These are phyloP conservation scores for Fraxinus cuspidata DNA, from an alignment of 257 asterid genomes.

Conservation along the genomic window DNA sequence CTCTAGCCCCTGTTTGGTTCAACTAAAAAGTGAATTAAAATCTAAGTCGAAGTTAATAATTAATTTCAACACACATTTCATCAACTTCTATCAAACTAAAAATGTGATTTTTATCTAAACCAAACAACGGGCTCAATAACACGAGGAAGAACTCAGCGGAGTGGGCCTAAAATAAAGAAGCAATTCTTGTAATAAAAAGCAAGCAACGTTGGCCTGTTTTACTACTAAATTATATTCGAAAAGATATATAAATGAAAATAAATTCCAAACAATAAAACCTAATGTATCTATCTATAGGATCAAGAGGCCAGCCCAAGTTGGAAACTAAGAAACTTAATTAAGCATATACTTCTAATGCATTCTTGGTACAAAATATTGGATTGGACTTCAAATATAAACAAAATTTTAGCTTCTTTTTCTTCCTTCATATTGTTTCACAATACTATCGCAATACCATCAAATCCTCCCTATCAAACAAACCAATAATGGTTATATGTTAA, in stretches of 20 bases:
- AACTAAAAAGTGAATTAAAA: too few species aligned
- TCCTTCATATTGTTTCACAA: neutral
- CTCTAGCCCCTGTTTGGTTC: neutral
- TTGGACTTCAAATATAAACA: neutral
- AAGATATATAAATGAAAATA: neutral
- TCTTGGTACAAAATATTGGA: neutral
- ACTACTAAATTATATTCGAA: neutral
- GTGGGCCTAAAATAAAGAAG: neutral
- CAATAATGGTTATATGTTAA: neutral
- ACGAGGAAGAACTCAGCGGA: neutral
- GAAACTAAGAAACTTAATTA: neutral
- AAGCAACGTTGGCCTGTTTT: neutral
- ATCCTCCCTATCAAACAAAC: neutral
- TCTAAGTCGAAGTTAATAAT: too few species aligned
- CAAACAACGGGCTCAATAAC: too few species aligned
- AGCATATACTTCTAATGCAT: neutral
- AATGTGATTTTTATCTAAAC: too few species aligned
- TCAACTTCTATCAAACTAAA: too few species aligned
- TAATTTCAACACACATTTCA: too few species aligned
- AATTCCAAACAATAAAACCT: neutral
- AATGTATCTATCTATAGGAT: neutral
- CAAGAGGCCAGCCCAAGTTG: neutral
- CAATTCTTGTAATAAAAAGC: neutral
- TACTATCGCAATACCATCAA: neutral
- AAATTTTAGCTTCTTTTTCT: neutral